Conservation (phyloP, 305 asterid species). For the Plantago lanceolata region DNA sequence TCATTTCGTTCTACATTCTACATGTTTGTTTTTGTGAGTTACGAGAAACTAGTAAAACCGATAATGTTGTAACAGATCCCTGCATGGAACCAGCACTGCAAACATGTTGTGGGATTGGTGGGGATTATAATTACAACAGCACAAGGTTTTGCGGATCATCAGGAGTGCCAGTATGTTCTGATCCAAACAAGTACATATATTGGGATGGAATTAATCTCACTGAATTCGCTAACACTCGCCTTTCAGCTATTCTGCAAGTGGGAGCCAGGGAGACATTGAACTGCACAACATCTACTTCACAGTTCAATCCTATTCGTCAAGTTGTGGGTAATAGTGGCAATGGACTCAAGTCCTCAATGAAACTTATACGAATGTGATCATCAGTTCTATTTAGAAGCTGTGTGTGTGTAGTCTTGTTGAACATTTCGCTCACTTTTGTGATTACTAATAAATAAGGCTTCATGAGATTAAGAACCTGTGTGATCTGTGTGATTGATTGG, state of each 20-base stretch:
- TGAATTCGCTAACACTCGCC: not conserved
- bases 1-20: not conserved
- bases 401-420: too few relatives aligned
- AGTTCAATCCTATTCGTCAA: too few relatives aligned
- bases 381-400: too few relatives aligned
- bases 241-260: not conserved
- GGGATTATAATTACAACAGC: not conserved
- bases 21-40: not conserved
- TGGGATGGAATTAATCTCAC: constrained; percentile 21
- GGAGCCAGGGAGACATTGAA: not conserved
- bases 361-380: too few relatives aligned
- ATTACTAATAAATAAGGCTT: too few relatives aligned
- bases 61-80: not conserved
- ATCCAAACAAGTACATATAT: constrained; percentile 2
- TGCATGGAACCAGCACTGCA: not conserved
- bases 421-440: too few relatives aligned
- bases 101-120: constrained; percentile 21
- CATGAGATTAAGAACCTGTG: too few relatives aligned
- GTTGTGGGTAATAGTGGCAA: too few relatives aligned
- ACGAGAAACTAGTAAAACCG: not conserved
- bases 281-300: not conserved
- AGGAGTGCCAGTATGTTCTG: constrained; percentile 11
- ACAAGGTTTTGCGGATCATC: constrained; percentile 7
- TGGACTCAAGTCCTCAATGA: too few relatives aligned
- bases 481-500: too few relatives aligned